Evolutionary conservation across 805 yeast species (phyloP).

Genomic region (Saturnispora sekii): DNA sequence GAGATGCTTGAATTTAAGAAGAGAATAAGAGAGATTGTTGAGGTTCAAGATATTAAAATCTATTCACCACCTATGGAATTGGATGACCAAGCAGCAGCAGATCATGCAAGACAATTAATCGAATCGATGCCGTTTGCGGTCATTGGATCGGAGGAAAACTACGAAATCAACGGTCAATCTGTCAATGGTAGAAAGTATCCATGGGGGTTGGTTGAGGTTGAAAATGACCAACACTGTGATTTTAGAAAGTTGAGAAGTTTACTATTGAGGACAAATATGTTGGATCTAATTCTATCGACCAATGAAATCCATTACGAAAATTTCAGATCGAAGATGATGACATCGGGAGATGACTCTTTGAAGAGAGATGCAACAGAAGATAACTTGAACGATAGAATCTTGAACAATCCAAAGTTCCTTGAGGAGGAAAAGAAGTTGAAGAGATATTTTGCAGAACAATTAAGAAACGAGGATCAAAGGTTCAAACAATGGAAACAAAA

Average conservation of each 20-base stretch:
- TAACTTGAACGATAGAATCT: constrained; percentile 31
- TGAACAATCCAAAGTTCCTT: constrained; percentile 80
- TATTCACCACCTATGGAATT: constrained; percentile 76
- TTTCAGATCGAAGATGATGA: constrained; percentile 65
- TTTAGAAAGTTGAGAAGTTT: constrained; percentile 73
- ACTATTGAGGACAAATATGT: constrained; percentile 71
- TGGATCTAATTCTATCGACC: constrained; percentile 72
- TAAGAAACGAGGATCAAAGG: constrained; percentile 92
- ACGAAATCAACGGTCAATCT: constrained; percentile 52
- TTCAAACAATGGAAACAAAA: constrained; percentile 98
- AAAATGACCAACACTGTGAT: constrained; percentile 78
- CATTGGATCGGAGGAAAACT: constrained; percentile 66
- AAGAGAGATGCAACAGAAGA: constrained; percentile 12
- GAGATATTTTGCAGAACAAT: constrained; percentile 92
- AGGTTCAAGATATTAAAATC: constrained; percentile 72
- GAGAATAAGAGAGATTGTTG: constrained; percentile 73
- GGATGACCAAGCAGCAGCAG: constrained; percentile 67
- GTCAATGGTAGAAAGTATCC: constrained; percentile 80
- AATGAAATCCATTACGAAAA: constrained; percentile 75
- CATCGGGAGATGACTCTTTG: constrained; percentile 24
- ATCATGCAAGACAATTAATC: constrained; percentile 70
- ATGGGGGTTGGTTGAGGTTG: constrained; percentile 87
- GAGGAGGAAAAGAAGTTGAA: constrained; percentile 94
- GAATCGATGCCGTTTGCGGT: constrained; percentile 85
- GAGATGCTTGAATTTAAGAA: constrained; percentile 63